Base-by-base conservation (phyloP, 257 asterid species). In the Nicotiana tabacum region DNA sequence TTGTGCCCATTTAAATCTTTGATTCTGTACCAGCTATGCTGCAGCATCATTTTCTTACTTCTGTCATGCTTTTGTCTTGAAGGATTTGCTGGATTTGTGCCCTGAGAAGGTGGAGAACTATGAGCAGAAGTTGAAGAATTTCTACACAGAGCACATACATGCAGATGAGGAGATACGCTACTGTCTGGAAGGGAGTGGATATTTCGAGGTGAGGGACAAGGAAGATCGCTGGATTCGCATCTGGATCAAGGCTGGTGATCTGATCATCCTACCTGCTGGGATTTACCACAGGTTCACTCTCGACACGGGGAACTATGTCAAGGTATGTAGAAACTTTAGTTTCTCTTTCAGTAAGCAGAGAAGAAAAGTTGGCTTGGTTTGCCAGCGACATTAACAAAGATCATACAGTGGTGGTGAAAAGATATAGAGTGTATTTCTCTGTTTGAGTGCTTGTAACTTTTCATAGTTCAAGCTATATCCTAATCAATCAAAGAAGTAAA, bases 281-380 rank as follows among this genome's bases (percentile, higher is more conserved):
- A 94, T 94, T 85, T 94, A 94, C 92, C 98, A 94, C 57, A 90
- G 98, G 2, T 94, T 94, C 85, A 94, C 98, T 62, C 95, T 93
- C 9, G 94, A 93, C 81, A 89, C 93, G 17, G 39, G 9, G 21
- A 92, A 93, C 90, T 94, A 90, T 55, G 88, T 91, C 80, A 94
- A 94, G 97, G 98, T 94, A 84, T 48, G 51, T 67, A 0, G 27
- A 60, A 61, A 3, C 24, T 70, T 2, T 15, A 24, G 24, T 74
- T 74, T 29, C 62, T 24, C 9, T 15, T 27, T 24, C 16, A 6
- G 7, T 35, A 48, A 46, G 62, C 39, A 6, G 27, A 6, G 39
- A 24, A 48, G 13, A 37, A 74, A 24, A 24, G n/a, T 1, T 46
- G 1, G 13, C 13, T 21, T 21, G 21, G 21, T 21, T 48, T 46